Percentiles rank a stretch among this genome's conserved stretches.
These are phyloP conservation scores for Phycomyces nitens DNA, from an alignment of 192 early-diverging fungal species.

Conservation along the genomic window DNA sequence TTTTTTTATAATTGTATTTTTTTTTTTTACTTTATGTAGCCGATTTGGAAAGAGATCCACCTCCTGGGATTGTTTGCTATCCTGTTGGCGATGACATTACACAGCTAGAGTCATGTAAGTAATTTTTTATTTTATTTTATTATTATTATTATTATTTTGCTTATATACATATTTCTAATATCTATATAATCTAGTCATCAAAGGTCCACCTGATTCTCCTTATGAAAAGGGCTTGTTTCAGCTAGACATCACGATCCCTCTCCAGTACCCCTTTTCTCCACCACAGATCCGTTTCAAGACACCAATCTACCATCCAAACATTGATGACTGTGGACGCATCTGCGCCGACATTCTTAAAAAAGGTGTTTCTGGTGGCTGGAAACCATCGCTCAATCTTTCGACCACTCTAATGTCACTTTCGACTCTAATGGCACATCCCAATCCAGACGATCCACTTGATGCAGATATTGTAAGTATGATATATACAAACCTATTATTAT, in stretches of 20 bases:
- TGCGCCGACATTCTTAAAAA: conserved; percentile 69
- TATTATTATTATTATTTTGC: not conserved
- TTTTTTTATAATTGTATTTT: not conserved
- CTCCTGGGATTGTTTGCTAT: conserved; percentile 58
- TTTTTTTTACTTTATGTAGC: not conserved
- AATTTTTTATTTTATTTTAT: too few relatives aligned
- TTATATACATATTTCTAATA: not conserved
- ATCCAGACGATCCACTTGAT: conserved; percentile 72
- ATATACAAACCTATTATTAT: not conserved
- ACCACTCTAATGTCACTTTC: conserved; percentile 58
- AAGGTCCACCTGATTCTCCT: conserved; percentile 63
- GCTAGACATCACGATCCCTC: conserved; percentile 57
- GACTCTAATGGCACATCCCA: conserved; percentile 59
- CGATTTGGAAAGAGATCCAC: conserved; percentile 44
- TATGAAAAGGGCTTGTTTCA: conserved; percentile 62
- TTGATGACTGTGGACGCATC: conserved; percentile 74
- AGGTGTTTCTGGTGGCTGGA: conserved; percentile 58
- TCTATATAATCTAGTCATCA: conserved; percentile 33
- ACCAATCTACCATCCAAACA: conserved; percentile 79
- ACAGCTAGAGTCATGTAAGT: conserved; percentile 53
- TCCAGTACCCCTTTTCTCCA: conserved; percentile 68
- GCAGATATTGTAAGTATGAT: conserved; percentile 55
- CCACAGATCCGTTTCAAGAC: conserved; percentile 69
- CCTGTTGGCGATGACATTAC: conserved; percentile 57
- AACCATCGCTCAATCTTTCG: conserved; percentile 60